Evolutionary conservation across 2,329 filamentous ascomycete species (phyloP), one percentile per base, ranked within the genome.

Genomic region (Plenodomus lindquistii): DNA sequence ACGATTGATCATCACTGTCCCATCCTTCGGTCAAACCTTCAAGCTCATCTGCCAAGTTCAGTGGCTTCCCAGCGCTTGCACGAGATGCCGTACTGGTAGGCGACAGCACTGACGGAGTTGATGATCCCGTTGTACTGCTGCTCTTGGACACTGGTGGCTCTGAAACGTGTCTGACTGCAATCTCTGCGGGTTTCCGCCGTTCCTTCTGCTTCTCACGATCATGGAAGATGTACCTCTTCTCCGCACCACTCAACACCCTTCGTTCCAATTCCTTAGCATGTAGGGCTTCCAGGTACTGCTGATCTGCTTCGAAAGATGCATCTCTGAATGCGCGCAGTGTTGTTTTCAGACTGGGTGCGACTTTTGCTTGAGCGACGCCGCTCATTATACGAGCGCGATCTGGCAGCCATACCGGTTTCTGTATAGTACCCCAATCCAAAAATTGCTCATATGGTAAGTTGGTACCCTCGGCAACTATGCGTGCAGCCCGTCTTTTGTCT

Each of bases 381-480:
- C 11, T 15, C 7, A 4, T 27, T 18, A 44, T 27, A 19, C 15
- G 27, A n/a, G 48, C 40, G 5, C 27, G 45, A n/a, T 48, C n/a
- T 13, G 48, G 48, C 15, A 19, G 40, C 48, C 48, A 51, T 13
- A 4, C n/a, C 7, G 24, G 16, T 8, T 8, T 37, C 22, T 36
- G 29, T 15, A 37, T 16, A 9, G 5, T 13, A 9, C 35, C 4
- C 17, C 29, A 7, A 11, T 39, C 27, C 27, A 7, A 9, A 19
- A 1, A 1, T 37, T 17, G 15, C 17, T 37, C 20, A 15, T 16
- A 21, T 16, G 27, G n/a, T 8, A 19, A 17, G 11, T 31, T 31
- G 21, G 2, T 24, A 35, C 10, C 11, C 15, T 8, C 10, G 20
- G 4, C 15, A 8, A 2, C 15, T 20, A 29, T 20, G 2, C 2